A percentile compares a stretch with the other conserved stretches of the same genome.
Conservation (phyloP, 331 rosid species). For the Telfairia occidentalis region DNA sequence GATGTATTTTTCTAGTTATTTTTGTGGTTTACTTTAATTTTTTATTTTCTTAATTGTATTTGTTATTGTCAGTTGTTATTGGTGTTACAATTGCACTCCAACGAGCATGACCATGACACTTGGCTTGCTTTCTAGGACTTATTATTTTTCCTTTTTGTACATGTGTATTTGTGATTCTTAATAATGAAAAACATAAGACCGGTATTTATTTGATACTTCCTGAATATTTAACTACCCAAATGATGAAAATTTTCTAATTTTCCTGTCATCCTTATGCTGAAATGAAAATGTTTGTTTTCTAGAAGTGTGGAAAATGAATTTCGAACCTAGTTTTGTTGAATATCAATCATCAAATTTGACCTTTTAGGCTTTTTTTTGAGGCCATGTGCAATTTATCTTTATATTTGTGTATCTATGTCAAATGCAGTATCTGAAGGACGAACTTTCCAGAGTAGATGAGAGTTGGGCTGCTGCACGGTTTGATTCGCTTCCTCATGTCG, state of each 20-base stretch:
- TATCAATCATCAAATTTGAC: background rate
- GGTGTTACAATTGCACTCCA: no score
- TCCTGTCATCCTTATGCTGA: background rate
- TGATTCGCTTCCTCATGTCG: slow-evolving; percentile 97
- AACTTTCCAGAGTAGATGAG: slow-evolving; percentile 64
- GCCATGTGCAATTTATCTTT: background rate
- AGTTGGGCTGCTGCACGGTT: slow-evolving; percentile 90
- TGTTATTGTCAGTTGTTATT: background rate
- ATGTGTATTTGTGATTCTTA: background rate
- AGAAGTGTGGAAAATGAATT: background rate
- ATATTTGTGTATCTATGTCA: slow-evolving; percentile 15
- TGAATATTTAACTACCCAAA: background rate
- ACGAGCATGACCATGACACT: no score
- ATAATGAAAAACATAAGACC: background rate
- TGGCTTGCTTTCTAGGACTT: background rate
- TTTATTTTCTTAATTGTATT: background rate
- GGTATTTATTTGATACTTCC: background rate
- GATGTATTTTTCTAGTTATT: background rate
- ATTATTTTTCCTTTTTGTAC: background rate
- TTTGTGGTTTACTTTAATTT: background rate
- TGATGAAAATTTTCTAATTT: background rate
- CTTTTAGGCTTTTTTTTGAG: background rate
- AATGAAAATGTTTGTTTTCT: background rate
- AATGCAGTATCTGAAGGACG: slow-evolving; percentile 80
- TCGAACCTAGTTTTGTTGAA: background rate